These are phyloP conservation scores for Mesembryanthemum crystallinum DNA, from an alignment of 148 eudicot species.

Conservation along the genomic window DNA sequence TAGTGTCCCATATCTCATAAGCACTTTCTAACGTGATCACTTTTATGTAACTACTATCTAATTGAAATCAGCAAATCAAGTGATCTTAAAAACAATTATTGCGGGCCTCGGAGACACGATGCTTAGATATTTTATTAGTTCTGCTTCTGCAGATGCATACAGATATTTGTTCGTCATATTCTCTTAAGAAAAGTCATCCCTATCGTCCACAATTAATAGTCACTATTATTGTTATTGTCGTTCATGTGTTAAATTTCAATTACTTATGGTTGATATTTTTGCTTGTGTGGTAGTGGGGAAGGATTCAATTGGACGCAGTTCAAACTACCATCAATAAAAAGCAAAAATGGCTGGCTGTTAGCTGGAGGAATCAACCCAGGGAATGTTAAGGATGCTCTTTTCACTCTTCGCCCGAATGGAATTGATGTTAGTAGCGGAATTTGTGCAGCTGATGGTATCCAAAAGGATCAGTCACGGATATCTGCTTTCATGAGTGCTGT, in stretches of 20 bases:
- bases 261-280: neutral
- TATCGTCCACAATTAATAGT: too few species aligned
- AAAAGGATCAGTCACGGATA: conserved; percentile 55
- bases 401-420: conserved; percentile 69
- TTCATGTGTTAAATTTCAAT: too few species aligned
- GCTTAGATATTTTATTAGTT: neutral
- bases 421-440: conserved; percentile 93
- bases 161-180: neutral
- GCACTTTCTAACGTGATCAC: too few species aligned
- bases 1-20: too few species aligned
- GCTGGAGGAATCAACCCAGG: conserved; percentile 84
- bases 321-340: conserved; percentile 55
- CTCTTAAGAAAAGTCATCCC: too few species aligned
- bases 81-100: neutral
- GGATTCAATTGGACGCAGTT: conserved; percentile 81
- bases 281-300: conserved; percentile 62
- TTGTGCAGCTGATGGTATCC: conserved; percentile 71
- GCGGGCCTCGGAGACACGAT: neutral
- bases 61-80: neutral
- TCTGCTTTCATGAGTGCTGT: conserved; percentile 69
- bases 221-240: too few species aligned
- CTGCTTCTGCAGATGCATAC: neutral
- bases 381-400: conserved; percentile 59
- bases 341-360: conserved; percentile 85
- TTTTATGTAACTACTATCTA: too few species aligned